A percentile compares a stretch with the other conserved stretches of the same genome.
These are phyloP conservation scores for Lachnellula suecica DNA, from an alignment of 2,329 filamentous ascomycete species.

Conservation along the genomic window DNA sequence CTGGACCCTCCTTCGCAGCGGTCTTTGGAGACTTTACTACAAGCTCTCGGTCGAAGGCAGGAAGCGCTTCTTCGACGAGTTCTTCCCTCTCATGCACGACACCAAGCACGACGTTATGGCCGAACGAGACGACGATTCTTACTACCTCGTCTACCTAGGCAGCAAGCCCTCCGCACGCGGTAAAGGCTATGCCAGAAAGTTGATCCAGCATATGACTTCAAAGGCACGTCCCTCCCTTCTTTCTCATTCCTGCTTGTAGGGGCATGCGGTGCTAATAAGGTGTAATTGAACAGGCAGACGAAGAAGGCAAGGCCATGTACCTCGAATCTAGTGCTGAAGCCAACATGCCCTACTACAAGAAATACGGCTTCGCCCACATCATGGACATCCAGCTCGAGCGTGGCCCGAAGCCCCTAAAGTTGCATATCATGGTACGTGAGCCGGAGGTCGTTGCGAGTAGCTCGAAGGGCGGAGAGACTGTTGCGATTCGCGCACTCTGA, in stretches of 20 bases:
- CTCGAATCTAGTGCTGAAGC: conserved; percentile 71
- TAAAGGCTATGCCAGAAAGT: conserved; percentile 69
- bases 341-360: conserved; percentile 72
- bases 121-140: conserved; percentile 63
- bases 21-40: conserved; percentile 76
- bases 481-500: conserved; percentile 12
- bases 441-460: conserved; percentile 38
- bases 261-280: background rate
- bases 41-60: conserved; percentile 71
- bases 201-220: conserved; percentile 68
- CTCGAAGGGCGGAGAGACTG: conserved; percentile 42
- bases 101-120: conserved; percentile 71
- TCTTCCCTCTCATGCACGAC: conserved; percentile 71
- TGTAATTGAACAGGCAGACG: conserved; percentile 53
- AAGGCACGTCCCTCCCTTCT: conserved; percentile 44
- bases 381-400: conserved; percentile 63
- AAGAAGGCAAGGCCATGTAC: conserved; percentile 67
- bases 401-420: conserved; percentile 55
- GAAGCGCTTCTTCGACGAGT: conserved; percentile 73
- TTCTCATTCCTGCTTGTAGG: background rate
- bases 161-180: conserved; percentile 69
- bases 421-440: conserved; percentile 83
- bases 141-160: conserved; percentile 83
- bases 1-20: conserved; percentile 69
- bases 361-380: conserved; percentile 69